Percentiles rank a stretch among this genome's conserved stretches.
Evolutionary conservation across 2,329 filamentous ascomycete genomes (phyloP).

Genomic region (Neodidymelliopsis sp.): DNA sequence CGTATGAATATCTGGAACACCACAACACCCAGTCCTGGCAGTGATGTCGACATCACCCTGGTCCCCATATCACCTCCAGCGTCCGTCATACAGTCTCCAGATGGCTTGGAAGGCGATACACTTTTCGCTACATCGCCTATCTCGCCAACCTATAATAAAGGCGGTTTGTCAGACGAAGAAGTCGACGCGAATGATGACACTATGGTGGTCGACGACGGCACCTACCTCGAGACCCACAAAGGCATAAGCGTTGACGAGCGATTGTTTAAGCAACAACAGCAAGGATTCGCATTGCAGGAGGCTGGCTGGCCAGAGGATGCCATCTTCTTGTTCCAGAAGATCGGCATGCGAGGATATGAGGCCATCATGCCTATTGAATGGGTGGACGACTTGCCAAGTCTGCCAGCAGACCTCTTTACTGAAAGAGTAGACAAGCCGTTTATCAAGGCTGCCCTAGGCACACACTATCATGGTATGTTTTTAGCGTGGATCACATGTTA

Average conservation of each 20-base stretch:
- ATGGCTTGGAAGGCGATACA: constrained; percentile 41
- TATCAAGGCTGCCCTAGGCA: constrained; percentile 54
- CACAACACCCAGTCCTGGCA: constrained; percentile 29
- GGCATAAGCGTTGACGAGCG: constrained; percentile 34
- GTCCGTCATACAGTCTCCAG: constrained; percentile 23
- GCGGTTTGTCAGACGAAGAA: constrained; percentile 26
- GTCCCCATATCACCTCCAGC: constrained; percentile 43
- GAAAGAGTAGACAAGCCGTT: constrained; percentile 52
- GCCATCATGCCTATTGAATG: constrained; percentile 61
- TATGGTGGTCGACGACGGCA: constrained; percentile 43
- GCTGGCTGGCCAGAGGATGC: constrained; percentile 61
- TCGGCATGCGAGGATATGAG: constrained; percentile 64
- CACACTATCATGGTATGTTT: constrained; percentile 57
- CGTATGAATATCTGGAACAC: constrained; percentile 34
- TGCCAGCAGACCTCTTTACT: constrained; percentile 63
- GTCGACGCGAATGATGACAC: constrained; percentile 49
- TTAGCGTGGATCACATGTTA: no score
- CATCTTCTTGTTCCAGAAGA: constrained; percentile 60
- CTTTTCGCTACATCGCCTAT: constrained; percentile 23
- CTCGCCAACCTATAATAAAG: constrained; percentile 10
- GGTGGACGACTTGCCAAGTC: constrained; percentile 61
- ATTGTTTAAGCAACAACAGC: constrained; percentile 18
- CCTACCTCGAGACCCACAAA: constrained; percentile 37
- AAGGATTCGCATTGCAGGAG: constrained; percentile 46
- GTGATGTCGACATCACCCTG: constrained; percentile 31